Evolutionary conservation across 768 basidiomycete genomes (phyloP), one percentile per base, ranked within the genome.

Genomic region (Amanita pallidorosea): DNA sequence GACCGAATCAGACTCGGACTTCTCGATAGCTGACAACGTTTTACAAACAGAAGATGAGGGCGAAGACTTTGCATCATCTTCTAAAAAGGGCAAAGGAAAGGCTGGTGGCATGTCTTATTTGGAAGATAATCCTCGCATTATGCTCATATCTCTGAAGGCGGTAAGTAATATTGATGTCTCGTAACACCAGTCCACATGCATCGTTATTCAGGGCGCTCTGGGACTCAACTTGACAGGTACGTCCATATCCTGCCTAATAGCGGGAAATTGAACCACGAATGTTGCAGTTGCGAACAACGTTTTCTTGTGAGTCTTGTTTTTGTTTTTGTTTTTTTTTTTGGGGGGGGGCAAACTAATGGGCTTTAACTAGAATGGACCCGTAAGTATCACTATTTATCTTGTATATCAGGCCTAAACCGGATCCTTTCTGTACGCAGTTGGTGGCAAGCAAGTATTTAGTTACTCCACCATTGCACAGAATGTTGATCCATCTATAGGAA

Each of bases 91-190:
- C 71, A 72, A 60, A 62, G 60, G 33, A 71, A 74, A 61, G 64
- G 57, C 12, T 7, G 47, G 62, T 38, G 47, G 53, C 4, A 60
- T 58, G 48, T 49, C 57, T 33, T 61, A 60, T 45, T 31, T 55
- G 20, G 66, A 64, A 9, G 63, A 60, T 25, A 88, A 83, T 60
- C 87, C 91, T 4, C 76, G 72, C 53, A 83, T 94, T 31, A 83
- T 94, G 85, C 70, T 94, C 47, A 83, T 94, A 49, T 92, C 90
- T 5, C 70, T 93, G 58, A 93, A 91, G 67, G 82, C 79, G 42
- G 75, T 75, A 58, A 35, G 70, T 66, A 34, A 5, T 9, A 42
- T 22, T 38, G 13, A 29, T 25, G 27, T 22, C 18, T 15, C 18
- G 9, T 5, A 17, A 45, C 46, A 15, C 11, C 8, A 34, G 13